phyloP scores from a whole-genome alignment of 345 rosid species.

The Rhizophora mangle region DNA sequence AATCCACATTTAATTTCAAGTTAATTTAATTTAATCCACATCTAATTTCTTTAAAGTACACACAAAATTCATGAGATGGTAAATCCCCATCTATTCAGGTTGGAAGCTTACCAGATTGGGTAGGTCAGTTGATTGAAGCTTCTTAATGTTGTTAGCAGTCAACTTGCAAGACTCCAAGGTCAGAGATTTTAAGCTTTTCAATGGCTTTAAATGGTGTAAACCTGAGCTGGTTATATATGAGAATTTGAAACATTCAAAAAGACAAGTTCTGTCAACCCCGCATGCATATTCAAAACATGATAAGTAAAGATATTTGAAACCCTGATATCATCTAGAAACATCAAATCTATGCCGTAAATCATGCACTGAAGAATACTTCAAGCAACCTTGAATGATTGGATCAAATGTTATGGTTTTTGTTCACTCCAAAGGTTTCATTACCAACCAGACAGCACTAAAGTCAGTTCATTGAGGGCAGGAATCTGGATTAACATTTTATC shows the following conservation, averaged over 20 bases:
- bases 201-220: slow-evolving; percentile 54
- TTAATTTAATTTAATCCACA: no score
- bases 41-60: no score
- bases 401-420: no score
- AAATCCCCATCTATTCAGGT: slow-evolving; percentile 42
- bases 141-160: slow-evolving; percentile 59
- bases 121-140: slow-evolving; percentile 64
- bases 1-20: no score
- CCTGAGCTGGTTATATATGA: slow-evolving; percentile 69
- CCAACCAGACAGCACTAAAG: no score
- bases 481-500: no score
- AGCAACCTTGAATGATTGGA: no score
- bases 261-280: slow-evolving; percentile 76
- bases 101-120: slow-evolving; percentile 74
- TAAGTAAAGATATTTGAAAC: neutral
- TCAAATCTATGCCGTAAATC: no score
- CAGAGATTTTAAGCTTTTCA: slow-evolving; percentile 71
- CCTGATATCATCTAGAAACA: no score
- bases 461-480: no score
- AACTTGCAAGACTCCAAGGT: slow-evolving; percentile 80
- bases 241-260: slow-evolving; percentile 80
- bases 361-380: no score
- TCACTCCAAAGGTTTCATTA: no score
- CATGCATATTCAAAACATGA: slow-evolving; percentile 13
- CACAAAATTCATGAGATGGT: neutral